Evolutionary conservation across 2,329 filamentous ascomycete species (phyloP).

Genomic region (Dryadomyces quercivorus): DNA sequence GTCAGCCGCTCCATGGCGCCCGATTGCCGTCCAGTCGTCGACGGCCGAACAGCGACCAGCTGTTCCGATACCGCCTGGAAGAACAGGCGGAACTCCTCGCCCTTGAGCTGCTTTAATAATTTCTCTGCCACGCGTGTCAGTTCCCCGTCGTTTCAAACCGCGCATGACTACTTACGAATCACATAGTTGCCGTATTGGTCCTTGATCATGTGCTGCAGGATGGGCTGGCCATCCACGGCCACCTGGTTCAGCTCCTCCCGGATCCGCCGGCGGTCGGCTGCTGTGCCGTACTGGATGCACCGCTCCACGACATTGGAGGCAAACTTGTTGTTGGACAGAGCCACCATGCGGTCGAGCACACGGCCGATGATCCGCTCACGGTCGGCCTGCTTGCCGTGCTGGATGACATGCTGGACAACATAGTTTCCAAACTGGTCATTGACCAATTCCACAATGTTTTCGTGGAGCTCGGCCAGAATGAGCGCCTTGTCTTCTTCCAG

Average conservation of each 20-base stretch:
- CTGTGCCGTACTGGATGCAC: constrained; percentile 62
- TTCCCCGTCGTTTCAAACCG: not conserved
- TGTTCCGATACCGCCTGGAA: constrained; percentile 52
- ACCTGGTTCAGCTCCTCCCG: constrained; percentile 47
- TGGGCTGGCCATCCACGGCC: constrained; percentile 52
- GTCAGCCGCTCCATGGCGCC: constrained; percentile 49
- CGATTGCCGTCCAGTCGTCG: constrained; percentile 54
- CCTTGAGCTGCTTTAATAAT: constrained; percentile 53
- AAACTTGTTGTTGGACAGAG: constrained; percentile 86
- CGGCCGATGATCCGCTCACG: constrained; percentile 59
- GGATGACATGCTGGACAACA: constrained; percentile 84
- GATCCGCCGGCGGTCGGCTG: constrained; percentile 58
- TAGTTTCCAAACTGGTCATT: constrained; percentile 92
- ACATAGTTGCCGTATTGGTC: constrained; percentile 96
- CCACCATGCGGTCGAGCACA: constrained; percentile 59
- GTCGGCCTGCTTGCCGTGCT: constrained; percentile 63
- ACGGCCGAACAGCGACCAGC: constrained; percentile 49
- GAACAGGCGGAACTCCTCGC: constrained; percentile 45
- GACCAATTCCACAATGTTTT: constrained; percentile 59
- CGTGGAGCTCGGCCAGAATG: constrained; percentile 70
- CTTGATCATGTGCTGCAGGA: constrained; percentile 68
- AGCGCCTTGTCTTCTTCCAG: constrained; percentile 56
- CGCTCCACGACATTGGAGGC: constrained; percentile 97
- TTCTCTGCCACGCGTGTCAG: constrained; percentile 49
- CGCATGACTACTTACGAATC: constrained; percentile 58